Evolutionary conservation across 202 grass and related monocot species (phyloP).

Genomic region (Panicum hallii): DNA sequence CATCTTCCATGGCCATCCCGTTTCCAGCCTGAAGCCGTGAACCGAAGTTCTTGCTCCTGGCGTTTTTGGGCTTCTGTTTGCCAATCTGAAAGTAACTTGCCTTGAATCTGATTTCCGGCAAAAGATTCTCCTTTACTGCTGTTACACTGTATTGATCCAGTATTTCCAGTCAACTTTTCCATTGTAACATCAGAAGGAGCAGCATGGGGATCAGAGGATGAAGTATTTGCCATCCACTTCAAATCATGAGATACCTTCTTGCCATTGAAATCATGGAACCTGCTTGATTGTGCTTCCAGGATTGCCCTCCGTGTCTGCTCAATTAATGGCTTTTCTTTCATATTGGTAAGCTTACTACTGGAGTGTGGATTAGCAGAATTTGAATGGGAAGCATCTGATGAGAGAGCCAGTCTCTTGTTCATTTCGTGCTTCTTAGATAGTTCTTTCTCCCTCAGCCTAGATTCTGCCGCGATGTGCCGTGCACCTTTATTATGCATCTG

Average conservation of each 20-base stretch:
- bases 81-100: slow-evolving; percentile 45
- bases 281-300: slow-evolving; percentile 66
- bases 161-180: slow-evolving; percentile 21
- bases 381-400: slow-evolving; percentile 50
- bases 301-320: slow-evolving; percentile 59
- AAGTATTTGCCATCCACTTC: slow-evolving; percentile 23
- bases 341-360: slow-evolving; percentile 10
- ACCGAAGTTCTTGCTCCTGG: slow-evolving; percentile 68
- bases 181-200: slow-evolving; percentile 15
- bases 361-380: slow-evolving; percentile 23
- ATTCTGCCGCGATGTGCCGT: slow-evolving; percentile 66
- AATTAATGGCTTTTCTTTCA: slow-evolving; percentile 65
- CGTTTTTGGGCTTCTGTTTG: slow-evolving; percentile 40
- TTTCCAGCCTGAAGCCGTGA: slow-evolving; percentile 79
- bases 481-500: slow-evolving; percentile 89
- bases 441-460: slow-evolving; percentile 59
- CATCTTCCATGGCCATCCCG: slow-evolving; percentile 74
- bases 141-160: slow-evolving; percentile 16
- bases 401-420: slow-evolving; percentile 69
- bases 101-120: slow-evolving; percentile 29
- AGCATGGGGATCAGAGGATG: slow-evolving; percentile 15
- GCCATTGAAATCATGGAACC: slow-evolving; percentile 45
- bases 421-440: slow-evolving; percentile 64
- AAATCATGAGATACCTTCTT: slow-evolving; percentile 33
- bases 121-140: slow-evolving; percentile 17